Evolutionary conservation across 306 rosid species (phyloP).

Genomic region (Fragaria iinumae): DNA sequence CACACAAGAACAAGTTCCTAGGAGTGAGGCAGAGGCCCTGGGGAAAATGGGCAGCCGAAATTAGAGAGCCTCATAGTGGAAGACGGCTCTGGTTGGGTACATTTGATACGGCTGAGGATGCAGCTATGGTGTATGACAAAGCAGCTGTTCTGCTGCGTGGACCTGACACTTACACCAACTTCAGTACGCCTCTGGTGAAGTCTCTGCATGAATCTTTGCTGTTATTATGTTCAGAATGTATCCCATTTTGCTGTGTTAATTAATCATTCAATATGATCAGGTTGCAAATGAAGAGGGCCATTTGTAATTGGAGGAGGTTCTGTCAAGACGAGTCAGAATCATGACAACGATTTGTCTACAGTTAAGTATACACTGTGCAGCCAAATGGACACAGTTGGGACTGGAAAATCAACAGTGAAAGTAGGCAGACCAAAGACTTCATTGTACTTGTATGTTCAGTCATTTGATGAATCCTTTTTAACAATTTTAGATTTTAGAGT

Average conservation of each 20-base stretch:
- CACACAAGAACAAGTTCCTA: slow-evolving; percentile 24
- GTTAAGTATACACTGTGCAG: slow-evolving; percentile 41
- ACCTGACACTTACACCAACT: slow-evolving; percentile 43
- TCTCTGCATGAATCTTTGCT: slow-evolving; percentile 13
- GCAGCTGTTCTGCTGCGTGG: slow-evolving; percentile 51
- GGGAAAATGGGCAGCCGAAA: slow-evolving; percentile 18
- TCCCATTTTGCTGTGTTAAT: neutral
- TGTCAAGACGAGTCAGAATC: slow-evolving; percentile 25
- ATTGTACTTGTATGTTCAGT: slow-evolving; percentile 55
- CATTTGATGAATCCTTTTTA: slow-evolving; percentile 18
- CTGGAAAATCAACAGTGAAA: slow-evolving; percentile 51
- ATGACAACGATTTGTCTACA: slow-evolving; percentile 22
- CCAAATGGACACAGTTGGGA: slow-evolving; percentile 60
- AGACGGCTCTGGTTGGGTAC: slow-evolving; percentile 44
- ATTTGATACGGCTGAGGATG: slow-evolving; percentile 50
- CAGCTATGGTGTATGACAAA: slow-evolving; percentile 50
- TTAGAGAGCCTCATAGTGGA: slow-evolving; percentile 13
- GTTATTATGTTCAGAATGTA: slow-evolving; percentile 5
- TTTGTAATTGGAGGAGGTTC: slow-evolving; percentile 66
- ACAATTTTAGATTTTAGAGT: slow-evolving; percentile 10
- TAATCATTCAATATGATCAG: slow-evolving; percentile 33
- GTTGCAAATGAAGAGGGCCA: slow-evolving; percentile 46
- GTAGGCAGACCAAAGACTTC: slow-evolving; percentile 53
- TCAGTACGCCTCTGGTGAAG: slow-evolving; percentile 18
- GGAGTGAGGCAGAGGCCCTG: slow-evolving; percentile 17